Conservation (phyloP, 2,329 filamentous ascomycete genomes). For the Fusarium longipes region DNA sequence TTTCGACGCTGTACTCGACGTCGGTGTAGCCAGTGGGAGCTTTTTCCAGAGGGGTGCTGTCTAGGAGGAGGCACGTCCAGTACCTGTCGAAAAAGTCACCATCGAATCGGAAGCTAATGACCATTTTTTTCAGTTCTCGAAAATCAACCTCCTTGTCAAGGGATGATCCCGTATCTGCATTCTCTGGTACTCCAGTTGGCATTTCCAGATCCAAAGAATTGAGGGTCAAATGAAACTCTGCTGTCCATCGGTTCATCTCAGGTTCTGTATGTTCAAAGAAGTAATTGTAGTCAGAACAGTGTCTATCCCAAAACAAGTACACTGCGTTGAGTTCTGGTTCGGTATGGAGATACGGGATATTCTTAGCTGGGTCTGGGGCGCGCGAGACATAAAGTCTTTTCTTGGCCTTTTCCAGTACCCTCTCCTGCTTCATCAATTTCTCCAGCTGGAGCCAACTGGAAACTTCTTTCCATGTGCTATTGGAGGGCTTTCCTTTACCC, state of each 20-base stretch:
- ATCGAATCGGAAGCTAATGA: background rate
- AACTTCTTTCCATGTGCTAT: rapidly evolving
- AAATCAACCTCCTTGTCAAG: background rate
- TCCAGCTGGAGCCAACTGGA: rapidly evolving
- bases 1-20: background rate
- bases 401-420: background rate
- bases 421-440: background rate
- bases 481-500: rapidly evolving
- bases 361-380: rapidly evolving
- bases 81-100: slow-evolving; percentile 4
- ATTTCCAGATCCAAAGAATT: background rate
- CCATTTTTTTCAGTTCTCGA: background rate
- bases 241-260: background rate
- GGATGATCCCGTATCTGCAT: too few relatives aligned
- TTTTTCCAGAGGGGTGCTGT: rapidly evolving
- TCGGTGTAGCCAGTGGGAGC: too few relatives aligned
- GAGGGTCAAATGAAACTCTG: background rate
- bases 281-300: background rate
- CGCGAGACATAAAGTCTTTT: background rate
- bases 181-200: too few relatives aligned
- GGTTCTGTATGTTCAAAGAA: background rate
- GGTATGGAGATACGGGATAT: background rate
- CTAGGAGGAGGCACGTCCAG: background rate
- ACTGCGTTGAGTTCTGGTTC: rapidly evolving
- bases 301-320: rapidly evolving